These are phyloP conservation scores for Stylonectria norvegica DNA, from an alignment of 2,329 filamentous ascomycete species.

Conservation along the genomic window DNA sequence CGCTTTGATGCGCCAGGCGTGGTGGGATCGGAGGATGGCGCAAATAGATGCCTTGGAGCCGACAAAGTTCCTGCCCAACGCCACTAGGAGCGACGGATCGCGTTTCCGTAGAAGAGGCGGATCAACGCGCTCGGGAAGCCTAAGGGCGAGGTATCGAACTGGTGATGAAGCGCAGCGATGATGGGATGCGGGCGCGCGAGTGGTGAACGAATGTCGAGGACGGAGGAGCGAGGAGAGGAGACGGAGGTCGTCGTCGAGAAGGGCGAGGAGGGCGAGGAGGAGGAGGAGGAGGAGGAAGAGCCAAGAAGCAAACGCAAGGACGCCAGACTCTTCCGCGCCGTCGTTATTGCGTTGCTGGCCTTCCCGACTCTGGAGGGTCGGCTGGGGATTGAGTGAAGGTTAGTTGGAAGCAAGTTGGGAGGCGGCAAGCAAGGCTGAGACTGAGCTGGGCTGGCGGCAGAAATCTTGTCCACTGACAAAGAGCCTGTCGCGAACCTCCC, in stretches of 20 bases:
- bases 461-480: slow-evolving; percentile 20
- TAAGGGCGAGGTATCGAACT: too few relatives aligned
- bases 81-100: too few relatives aligned
- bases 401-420: slow-evolving; percentile 1
- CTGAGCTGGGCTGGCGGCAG: slow-evolving; percentile 8
- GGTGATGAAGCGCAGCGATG: too few relatives aligned
- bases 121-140: background rate
- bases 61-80: too few relatives aligned
- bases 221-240: slow-evolving; percentile 5
- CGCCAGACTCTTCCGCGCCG: slow-evolving; percentile 12
- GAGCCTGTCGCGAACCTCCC: slow-evolving; percentile 9
- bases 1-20: too few relatives aligned
- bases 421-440: slow-evolving; percentile 21
- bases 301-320: slow-evolving; percentile 4
- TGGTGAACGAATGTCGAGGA: slow-evolving; percentile 1
- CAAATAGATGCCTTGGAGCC: too few relatives aligned
- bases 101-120: too few relatives aligned
- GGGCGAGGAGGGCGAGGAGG: slow-evolving; percentile 1
- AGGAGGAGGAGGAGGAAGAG: background rate
- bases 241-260: slow-evolving; percentile 4
- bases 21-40: too few relatives aligned
- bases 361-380: slow-evolving; percentile 16
- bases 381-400: too few relatives aligned
- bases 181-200: slow-evolving; percentile 2
- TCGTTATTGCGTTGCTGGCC: slow-evolving; percentile 16